A percentile compares a stretch with the other conserved stretches of the same genome.
These are phyloP conservation scores for Circinella umbellata DNA, from an alignment of 371 early-diverging fungal genomes.

Conservation along the genomic window DNA sequence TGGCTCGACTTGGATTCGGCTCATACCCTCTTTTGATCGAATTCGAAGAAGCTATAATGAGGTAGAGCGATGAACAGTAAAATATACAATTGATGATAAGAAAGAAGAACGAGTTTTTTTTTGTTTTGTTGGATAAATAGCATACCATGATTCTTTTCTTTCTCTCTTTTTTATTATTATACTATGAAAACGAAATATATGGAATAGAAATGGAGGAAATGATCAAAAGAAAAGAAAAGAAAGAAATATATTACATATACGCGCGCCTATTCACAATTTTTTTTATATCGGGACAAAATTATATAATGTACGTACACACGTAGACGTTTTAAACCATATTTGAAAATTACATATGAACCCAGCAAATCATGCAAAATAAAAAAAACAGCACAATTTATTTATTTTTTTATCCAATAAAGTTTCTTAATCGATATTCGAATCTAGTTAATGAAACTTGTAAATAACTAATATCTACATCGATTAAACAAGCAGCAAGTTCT, in stretches of 20 bases:
- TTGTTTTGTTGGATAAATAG: not conserved
- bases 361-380: not conserved
- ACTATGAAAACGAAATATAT: no score
- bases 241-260: no score
- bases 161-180: not conserved
- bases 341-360: no score
- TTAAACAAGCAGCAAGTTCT: not conserved
- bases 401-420: not conserved
- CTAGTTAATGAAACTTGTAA: not conserved
- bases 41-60: constrained; percentile 73
- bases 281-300: no score
- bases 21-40: constrained; percentile 84
- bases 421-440: not conserved
- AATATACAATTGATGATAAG: not conserved
- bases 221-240: no score
- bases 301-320: no score
- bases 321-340: no score
- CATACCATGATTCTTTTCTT: not conserved
- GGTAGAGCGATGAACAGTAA: not conserved
- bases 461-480: not conserved
- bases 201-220: no score
- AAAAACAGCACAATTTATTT: not conserved
- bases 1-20: constrained; percentile 74
- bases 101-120: not conserved
- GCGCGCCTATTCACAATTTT: no score